Evolutionary conservation across 257 asterid genomes (phyloP).

Genomic region (Avicennia marina): DNA sequence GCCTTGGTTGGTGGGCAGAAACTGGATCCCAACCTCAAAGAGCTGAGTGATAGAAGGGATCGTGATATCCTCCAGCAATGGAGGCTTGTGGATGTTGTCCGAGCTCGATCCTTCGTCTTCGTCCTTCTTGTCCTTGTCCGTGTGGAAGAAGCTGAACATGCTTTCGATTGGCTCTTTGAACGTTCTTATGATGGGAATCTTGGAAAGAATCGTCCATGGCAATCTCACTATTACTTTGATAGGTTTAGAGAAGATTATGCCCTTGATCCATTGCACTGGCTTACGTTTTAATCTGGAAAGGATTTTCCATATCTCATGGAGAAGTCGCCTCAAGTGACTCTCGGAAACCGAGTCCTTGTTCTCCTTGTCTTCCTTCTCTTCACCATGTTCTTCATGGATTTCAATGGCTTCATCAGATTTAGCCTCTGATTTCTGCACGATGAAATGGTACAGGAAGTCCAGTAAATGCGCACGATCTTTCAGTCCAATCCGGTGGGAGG

Average conservation of each 20-base stretch:
- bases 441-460: slow-evolving; percentile 40
- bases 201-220: slow-evolving; percentile 41
- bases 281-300: slow-evolving; percentile 19
- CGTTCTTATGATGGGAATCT: slow-evolving; percentile 24
- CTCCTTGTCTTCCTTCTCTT: background rate
- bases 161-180: slow-evolving; percentile 31
- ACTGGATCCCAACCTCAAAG: background rate
- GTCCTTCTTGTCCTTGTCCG: slow-evolving; percentile 1
- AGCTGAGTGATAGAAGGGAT: background rate
- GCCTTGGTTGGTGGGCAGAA: background rate
- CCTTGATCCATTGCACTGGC: slow-evolving; percentile 24
- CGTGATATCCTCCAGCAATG: background rate
- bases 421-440: slow-evolving; percentile 32
- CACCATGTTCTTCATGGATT: background rate
- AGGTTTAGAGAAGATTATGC: slow-evolving; percentile 30
- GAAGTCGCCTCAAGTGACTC: slow-evolving; percentile 5
- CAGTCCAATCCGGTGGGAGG: background rate
- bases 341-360: background rate
- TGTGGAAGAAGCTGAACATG: slow-evolving; percentile 3
- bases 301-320: slow-evolving; percentile 18
- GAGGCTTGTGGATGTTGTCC: background rate
- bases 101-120: background rate
- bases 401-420: slow-evolving; percentile 17
- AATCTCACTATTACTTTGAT: slow-evolving; percentile 23
- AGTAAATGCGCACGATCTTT: slow-evolving; percentile 39